Conservation (phyloP, 2,329 filamentous ascomycete species). For the Chaetomiaceae sp. region DNA sequence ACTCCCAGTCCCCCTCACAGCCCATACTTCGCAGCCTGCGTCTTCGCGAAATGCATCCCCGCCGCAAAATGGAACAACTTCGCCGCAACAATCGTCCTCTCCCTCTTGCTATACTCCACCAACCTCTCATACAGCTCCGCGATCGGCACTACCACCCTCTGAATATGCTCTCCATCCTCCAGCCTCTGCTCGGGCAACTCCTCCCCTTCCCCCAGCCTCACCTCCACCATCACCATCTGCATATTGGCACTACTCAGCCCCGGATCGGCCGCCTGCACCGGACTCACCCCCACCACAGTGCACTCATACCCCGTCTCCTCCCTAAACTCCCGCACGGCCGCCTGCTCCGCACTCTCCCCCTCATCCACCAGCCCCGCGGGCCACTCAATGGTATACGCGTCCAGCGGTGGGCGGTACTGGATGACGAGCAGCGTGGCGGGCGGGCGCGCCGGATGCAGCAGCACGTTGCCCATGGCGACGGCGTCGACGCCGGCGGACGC, state of each 20-base stretch:
- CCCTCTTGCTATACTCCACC: constrained; percentile 39
- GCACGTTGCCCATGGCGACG: constrained; percentile 56
- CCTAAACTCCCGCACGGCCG: constrained; percentile 47
- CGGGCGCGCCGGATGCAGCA: constrained; percentile 40
- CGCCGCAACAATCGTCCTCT: constrained; percentile 48
- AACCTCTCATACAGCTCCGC: constrained; percentile 49
- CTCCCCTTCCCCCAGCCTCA: constrained; percentile 43
- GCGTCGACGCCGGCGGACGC: constrained; percentile 48
- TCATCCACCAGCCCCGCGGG: constrained; percentile 49
- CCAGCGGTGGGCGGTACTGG: constrained; percentile 47
- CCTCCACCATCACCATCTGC: constrained; percentile 55
- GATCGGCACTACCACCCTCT: constrained; percentile 53
- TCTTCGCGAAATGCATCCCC: constrained; percentile 45
- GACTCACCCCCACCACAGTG: constrained; percentile 40
- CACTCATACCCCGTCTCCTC: constrained; percentile 55
- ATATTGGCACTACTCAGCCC: constrained; percentile 56
- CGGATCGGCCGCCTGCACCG: constrained; percentile 51
- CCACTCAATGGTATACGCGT: constrained; percentile 48
- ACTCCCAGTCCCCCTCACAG: neutral
- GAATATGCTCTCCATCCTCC: constrained; percentile 56
- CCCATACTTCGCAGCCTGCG: constrained; percentile 13
- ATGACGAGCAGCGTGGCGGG: constrained; percentile 45
- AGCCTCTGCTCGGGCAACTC: constrained; percentile 51
- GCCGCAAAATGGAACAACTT: constrained; percentile 57
- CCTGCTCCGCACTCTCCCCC: constrained; percentile 44